Evolutionary conservation across 2,329 filamentous ascomycete genomes (phyloP), one percentile per base, ranked within the genome.

Genomic region (Ophiostoma sp.): DNA sequence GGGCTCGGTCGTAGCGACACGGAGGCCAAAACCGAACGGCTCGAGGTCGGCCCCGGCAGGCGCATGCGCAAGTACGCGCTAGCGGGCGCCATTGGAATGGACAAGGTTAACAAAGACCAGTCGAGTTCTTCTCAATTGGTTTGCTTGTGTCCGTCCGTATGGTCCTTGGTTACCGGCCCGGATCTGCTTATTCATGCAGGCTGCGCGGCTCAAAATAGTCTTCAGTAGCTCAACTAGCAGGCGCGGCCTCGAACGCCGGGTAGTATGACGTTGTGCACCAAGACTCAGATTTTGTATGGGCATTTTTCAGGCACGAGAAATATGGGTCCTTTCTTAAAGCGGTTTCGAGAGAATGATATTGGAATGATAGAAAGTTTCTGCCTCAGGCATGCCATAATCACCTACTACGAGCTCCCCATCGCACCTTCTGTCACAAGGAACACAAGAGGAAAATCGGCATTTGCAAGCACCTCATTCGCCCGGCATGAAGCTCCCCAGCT

Each of bases 41-140:
- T 27, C 4, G 42, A 16, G 12, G 60, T 42, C 40, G 60, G n/a
- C 11, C 60, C 60, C 14, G 16, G 60, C 5, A 44, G 60, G 3
- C 16, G 60, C 38, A 63, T 42, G 38, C 60, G 60, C 60, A 63
- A 18, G 27, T 11, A 63, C 38, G 60, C 60, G 12, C 60, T 63
- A 18, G 40, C 38, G 40, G 60, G 40, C 60, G 40, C 16, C 16
- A n/a, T 63, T 16, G 38, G 16, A 5, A 63, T 4, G n/a, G 60
- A 42, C 60, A 63, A 42, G n/a, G 8, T 42, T 40, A n/a, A n/a
- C 9, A n/a, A 60, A 16, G 7, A 60, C 55, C 2, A 12, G 27
- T 7, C 6, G 55, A 2, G 27, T 18, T 60, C 27, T 36, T 60
- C 27, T 16, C 60, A 63, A 12, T 63, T 16, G n/a, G 36, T 41